phyloP scores from a whole-genome alignment of 2,329 filamentous ascomycete species.

The Diplodia scrobiculata region DNA sequence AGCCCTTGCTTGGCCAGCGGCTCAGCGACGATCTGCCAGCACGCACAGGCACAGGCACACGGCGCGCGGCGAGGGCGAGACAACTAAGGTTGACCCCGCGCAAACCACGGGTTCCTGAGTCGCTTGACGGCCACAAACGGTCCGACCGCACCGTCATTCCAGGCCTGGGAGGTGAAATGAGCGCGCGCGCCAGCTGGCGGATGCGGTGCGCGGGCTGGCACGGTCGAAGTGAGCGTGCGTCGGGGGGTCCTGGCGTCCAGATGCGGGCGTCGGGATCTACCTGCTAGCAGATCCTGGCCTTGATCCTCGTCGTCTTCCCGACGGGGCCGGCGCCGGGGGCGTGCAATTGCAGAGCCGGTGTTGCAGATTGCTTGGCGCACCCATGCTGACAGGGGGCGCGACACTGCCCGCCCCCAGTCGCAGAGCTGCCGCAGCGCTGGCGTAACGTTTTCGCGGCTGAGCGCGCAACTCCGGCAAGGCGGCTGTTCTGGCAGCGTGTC shows the following conservation, averaged over 20 bases:
- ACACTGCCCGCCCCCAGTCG: not conserved
- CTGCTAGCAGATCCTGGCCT: not conserved
- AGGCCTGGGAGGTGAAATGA: slow-evolving; percentile 4
- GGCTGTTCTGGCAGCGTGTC: not conserved
- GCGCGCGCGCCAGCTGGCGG: not conserved
- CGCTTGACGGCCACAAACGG: not conserved
- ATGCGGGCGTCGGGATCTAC: not conserved
- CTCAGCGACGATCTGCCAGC: slow-evolving; percentile 24
- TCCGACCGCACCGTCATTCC: not conserved
- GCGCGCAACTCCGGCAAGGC: not conserved
- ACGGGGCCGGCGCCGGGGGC: not conserved
- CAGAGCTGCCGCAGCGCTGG: not conserved
- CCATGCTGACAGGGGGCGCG: not conserved
- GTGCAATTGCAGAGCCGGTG: not conserved
- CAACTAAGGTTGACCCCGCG: slow-evolving; percentile 18
- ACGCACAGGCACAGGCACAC: slow-evolving; percentile 25
- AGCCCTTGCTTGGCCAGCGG: slow-evolving; percentile 26
- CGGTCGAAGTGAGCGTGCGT: not conserved
- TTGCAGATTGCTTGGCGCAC: not conserved
- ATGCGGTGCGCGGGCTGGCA: not conserved
- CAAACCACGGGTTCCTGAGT: slow-evolving; percentile 3
- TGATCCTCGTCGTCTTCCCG: not conserved
- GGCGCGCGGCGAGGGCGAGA: slow-evolving; percentile 16
- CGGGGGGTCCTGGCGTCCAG: not conserved
- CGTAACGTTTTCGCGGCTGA: not conserved